Base-by-base conservation (phyloP, 1,284 basidiomycete genomes). In the Puccinia brachypodii region DNA sequence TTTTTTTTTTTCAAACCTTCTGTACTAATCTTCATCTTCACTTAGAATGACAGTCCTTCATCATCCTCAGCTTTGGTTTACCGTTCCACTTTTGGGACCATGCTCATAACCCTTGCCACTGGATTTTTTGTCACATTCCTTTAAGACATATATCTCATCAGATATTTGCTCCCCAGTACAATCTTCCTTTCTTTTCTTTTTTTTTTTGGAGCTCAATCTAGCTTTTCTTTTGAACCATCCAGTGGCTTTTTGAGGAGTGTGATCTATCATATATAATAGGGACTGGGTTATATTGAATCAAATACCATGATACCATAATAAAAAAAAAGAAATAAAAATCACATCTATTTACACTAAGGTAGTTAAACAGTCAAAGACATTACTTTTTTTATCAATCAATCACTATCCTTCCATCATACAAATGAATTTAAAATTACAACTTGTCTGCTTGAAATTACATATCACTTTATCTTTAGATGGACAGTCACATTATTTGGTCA, bases 121-220 rank as follows among this genome's bases (percentile, higher is more conserved):
- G 64, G 38, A 40, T 42, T 68, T 42, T 4, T 40, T 68, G 64
- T 68, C 22, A 44, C 64, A 25, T 68, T 68, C 64, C n/a, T 42
- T 68, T 68, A 14, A 42, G 38, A 28, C 13, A 22, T 36, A 42
- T 22, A 25, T 3, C 14, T 22, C 4, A 0, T 19, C 22, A 42
- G 2, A 68, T 68, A n/a, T n/a, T n/a, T n/a, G n/a, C n/a, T n/a
- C n/a, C 44, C n/a, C 2, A 19, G 11, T 11, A n/a, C 36, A 6
- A 40, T 7, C 14, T 22, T 9, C 16, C 22, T 64, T 64, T 14
- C 31, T 36, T 8, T 62, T 13, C 31, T 2, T 64, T 64, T 16
- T 3, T 64, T 64, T 64, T 50, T n/a, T 56, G 53, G 53, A 56
- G n/a, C 7, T n/a, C 4, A 3, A 64, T 40, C 33, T 33, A 33